Evolutionary conservation across 768 basidiomycete species (phyloP), one percentile per base, ranked within the genome.

Genomic region (Mycena alexandri): DNA sequence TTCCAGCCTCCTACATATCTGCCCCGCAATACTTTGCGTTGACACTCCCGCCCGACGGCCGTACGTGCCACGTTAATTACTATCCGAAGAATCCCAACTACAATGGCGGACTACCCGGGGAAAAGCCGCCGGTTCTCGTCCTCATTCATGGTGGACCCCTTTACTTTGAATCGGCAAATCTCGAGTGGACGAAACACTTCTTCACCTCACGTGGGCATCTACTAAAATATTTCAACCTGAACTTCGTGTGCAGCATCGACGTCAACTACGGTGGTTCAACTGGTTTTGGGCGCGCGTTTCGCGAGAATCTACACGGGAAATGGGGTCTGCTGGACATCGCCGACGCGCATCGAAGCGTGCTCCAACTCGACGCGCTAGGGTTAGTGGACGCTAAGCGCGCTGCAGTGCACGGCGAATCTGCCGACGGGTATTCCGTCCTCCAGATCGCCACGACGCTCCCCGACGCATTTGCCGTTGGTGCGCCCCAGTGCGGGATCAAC

Each of bases 261-360:
- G 29, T 29, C 3, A 29, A 29, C 29, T 29, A 6, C 29, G 29
- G 29, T 9, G 62, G 62, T 0, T 63, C 62, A 5, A 63, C 62
- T 1, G 53, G 62, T 3, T 63, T 47, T 24, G 62, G 62, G 3
- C 43, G 46, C 21, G 53, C 53, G 5, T 63, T 47, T 36, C 53
- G 62, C 33, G 19, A 76, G 78, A 81, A 85, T 12, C 81, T 89
- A 0, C 75, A 78, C 48, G 83, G 81, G 4, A 77, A 83, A n/a
- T 90, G 89, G 89, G 89, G 89, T 14, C 64, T 89, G 19, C 81
- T 85, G 29, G 89, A 90, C 66, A 78, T 88, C 6, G 72, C 78
- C 25, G 89, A 90, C 74, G 82, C 82, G 44, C 80, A 80, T 19
- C 70, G 76, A 17, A 83, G 85, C 5, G 82, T 84, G 0, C 71